phyloP scores from a whole-genome alignment of 257 asterid genomes.

The Capsicum baccatum region DNA sequence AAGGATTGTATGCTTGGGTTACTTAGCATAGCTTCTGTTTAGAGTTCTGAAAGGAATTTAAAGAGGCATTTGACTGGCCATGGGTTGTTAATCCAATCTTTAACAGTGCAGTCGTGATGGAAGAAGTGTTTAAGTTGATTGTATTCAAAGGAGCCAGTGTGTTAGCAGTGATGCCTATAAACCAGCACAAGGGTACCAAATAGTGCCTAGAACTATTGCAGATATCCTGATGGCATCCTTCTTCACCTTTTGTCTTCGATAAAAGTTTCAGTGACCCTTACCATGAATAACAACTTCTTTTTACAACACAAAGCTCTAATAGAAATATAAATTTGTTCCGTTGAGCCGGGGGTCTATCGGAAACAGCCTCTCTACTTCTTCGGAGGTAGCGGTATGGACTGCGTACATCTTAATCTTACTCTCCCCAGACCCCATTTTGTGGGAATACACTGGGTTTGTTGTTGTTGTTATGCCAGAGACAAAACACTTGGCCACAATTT shows the following conservation, averaged over 20 bases:
- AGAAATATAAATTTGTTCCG: not conserved
- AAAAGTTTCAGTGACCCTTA: not conserved
- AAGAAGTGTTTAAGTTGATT: not conserved
- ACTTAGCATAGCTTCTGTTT: not conserved
- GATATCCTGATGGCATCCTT: not conserved
- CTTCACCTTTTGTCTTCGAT: not conserved
- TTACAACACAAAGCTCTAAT: not conserved
- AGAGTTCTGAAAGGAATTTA: not conserved
- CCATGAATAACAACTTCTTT: not conserved
- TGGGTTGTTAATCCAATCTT: not conserved
- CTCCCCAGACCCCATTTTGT: too few relatives aligned
- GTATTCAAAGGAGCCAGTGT: not conserved
- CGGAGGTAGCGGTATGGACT: too few relatives aligned
- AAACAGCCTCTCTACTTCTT: too few relatives aligned
- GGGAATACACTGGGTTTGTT: too few relatives aligned
- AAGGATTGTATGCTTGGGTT: not conserved
- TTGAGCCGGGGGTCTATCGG: not conserved
- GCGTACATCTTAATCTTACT: too few relatives aligned
- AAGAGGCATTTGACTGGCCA: slow-evolving; percentile 4
- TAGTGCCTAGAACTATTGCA: not conserved
- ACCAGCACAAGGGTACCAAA: not conserved
- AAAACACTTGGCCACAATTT: not conserved
- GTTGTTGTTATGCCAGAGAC: not conserved
- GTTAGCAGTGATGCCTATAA: not conserved
- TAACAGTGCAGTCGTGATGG: not conserved